Base-by-base conservation (phyloP, 768 basidiomycete species). In the Amanita rubescens region DNA sequence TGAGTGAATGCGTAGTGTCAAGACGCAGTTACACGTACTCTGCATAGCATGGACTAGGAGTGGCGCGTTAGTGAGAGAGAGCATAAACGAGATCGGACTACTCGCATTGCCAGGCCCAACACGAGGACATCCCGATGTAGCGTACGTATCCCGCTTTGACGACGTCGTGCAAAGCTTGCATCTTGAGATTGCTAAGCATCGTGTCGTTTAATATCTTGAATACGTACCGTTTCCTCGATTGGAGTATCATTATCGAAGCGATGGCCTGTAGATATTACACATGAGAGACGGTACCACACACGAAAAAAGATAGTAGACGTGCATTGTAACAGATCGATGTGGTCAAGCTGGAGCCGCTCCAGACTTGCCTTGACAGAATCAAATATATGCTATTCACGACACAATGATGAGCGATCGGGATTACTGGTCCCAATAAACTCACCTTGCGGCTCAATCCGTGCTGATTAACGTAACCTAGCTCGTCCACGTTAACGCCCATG, bases 41-140 rank as follows among this genome's bases (percentile, higher is more conserved):
- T 52, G 51, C 51, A 52, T 52, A 11, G 27, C 41, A 19, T 52
- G 51, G 41, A 52, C 51, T 52, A 20, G 19, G 19, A 27, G 20
- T 4, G 35, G 27, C 8, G 27, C 38, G 7, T 5, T 24, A 11
- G 32, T 33, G n/a, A n/a, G 11, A 35, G 22, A 24, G 20, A 20
- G 33, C 24, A 10, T 15, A 41, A 37, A n/a, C 48, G 45, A 15
- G 53, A 39, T n/a, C 22, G 25, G 22, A 30, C 8, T 15, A 59
- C 72, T 37, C 60, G 79, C 79, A 80, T 63, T 81, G 79, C 65
- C 70, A 80, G 2, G 71, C 70, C 53, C 59, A 66, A 57, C 72
- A 71, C 15, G 69, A 69, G 24, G 62, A 63, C 65, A 70, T 71
- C 15, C 72, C 72, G 17, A 73, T 69, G 49, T 73, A 76, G 45